These are phyloP conservation scores for Suillus bovinus DNA, from an alignment of 768 basidiomycete species.

Conservation along the genomic window DNA sequence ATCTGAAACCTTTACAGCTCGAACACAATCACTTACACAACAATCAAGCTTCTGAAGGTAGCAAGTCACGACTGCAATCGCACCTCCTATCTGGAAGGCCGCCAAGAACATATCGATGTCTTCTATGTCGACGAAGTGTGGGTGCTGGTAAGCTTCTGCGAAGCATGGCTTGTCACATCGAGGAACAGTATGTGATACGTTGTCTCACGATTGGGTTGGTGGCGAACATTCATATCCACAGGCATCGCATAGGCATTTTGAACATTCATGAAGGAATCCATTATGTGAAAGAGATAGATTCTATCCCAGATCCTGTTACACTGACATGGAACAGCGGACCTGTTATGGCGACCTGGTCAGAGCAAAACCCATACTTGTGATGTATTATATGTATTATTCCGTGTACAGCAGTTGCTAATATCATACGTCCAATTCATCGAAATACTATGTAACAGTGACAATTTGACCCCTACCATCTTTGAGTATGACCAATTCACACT, in stretches of 20 bases:
- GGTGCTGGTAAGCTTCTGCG: slow-evolving; percentile 1
- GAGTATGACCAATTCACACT: slow-evolving; percentile 89
- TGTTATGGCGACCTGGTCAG: background rate
- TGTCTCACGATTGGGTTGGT: background rate
- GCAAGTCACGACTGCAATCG: slow-evolving; percentile 3
- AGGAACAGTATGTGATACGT: slow-evolving; percentile 5
- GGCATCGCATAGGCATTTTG: background rate
- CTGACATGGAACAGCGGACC: background rate
- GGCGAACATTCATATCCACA: background rate
- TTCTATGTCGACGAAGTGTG: slow-evolving; percentile 6
- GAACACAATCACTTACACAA: slow-evolving; percentile 6
- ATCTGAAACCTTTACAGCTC: background rate
- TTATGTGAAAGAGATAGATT: slow-evolving; percentile 8
- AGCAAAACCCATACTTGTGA: background rate
- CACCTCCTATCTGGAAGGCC: background rate
- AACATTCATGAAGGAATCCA: background rate
- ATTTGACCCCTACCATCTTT: slow-evolving; percentile 91
- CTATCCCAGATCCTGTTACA: background rate
- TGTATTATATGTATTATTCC: background rate
- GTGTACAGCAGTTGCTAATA: background rate
- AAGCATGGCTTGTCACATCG: slow-evolving; percentile 1
- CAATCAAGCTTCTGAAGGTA: background rate
- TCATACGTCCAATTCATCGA: background rate
- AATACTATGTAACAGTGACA: slow-evolving; percentile 74
- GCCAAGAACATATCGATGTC: slow-evolving; percentile 1